Conservation (phyloP, 768 basidiomycete species). For the Kwoniella botswanensis region DNA sequence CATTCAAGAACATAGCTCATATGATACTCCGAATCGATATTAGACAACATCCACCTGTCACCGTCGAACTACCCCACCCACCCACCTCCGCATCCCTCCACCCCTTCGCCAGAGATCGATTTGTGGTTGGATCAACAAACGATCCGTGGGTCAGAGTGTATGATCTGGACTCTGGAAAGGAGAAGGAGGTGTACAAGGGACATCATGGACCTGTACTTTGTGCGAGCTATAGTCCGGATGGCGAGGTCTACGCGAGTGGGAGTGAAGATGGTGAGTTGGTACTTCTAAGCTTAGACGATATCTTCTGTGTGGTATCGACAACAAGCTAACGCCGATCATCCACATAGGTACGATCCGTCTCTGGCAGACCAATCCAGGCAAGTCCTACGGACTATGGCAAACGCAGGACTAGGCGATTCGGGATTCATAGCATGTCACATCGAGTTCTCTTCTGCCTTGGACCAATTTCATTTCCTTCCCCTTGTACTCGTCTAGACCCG, state of each 20-base stretch:
- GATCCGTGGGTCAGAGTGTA: slow-evolving; percentile 98
- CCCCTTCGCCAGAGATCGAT: slow-evolving; percentile 82
- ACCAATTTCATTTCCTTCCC: no score
- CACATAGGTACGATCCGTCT: slow-evolving; percentile 83
- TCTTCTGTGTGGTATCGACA: background rate
- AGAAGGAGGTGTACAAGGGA: slow-evolving; percentile 88
- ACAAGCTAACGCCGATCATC: background rate
- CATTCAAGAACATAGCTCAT: slow-evolving; percentile 37
- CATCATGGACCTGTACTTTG: slow-evolving; percentile 98
- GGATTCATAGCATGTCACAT: background rate
- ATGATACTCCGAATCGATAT: no score
- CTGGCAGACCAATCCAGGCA: slow-evolving; percentile 96
- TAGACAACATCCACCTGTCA: slow-evolving; percentile 70
- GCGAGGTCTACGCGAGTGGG: slow-evolving; percentile 95
- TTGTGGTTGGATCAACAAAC: slow-evolving; percentile 83
- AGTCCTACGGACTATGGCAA: slow-evolving; percentile 80
- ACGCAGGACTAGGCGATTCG: slow-evolving; percentile 34
- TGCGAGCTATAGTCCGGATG: slow-evolving; percentile 91
- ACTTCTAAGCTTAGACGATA: background rate
- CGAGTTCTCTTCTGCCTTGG: background rate
- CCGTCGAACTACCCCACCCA: slow-evolving; percentile 77
- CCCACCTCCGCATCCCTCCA: slow-evolving; percentile 96
- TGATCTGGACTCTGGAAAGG: slow-evolving; percentile 79
- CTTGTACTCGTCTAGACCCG: no score
- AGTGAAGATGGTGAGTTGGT: slow-evolving; percentile 69